Base-by-base conservation (phyloP, 208 protist genomes). In the Acanthamoeba sp. region DNA sequence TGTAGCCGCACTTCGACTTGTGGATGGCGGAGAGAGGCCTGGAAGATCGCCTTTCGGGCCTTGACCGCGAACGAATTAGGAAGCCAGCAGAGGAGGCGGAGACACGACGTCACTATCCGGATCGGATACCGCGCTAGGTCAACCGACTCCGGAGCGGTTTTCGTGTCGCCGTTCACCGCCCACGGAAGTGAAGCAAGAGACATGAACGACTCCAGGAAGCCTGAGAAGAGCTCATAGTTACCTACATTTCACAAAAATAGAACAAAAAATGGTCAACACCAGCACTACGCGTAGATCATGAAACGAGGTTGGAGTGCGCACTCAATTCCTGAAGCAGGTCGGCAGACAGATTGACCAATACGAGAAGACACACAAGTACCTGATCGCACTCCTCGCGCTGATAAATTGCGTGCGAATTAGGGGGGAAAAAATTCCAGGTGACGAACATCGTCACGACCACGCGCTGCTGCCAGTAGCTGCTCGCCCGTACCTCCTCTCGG, bases 51-150 rank as follows among this genome's bases (percentile, higher is more conserved):
- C n/a, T 87, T 87, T 24, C 78, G 14, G 10, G 40, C 16, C 14
- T 87, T 87, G 78, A 87, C 45, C 3, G 78, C 78, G 42, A 87
- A 87, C 18, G 78, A 87, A 27, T 87, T 59, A 27, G 78, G 78
- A 0, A 87, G 78, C 78, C 78, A 87, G 78, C 78, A 87, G n/a
- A 87, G 78, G 12, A 87, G 78, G 3, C 78, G 40, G 1, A 87
- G 45, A 27, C 78, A 87, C 78, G 78, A 87, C 18, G 48, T 34
- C 7, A 87, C 34, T n/a, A 87, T 59, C 48, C 78, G 40, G 4
- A 87, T 32, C 27, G 78, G 78, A 32, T 38, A 87, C 45, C 22
- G 24, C 29, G 45, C 12, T 4, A 87, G n/a, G 45, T 87, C 48
- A n/a, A 42, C 57, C 27, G 2, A 45, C 32, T 87, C 29, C 24